Base-by-base conservation (phyloP, 2,329 filamentous ascomycete genomes). In the Colletotrichum lindemuthianum region DNA sequence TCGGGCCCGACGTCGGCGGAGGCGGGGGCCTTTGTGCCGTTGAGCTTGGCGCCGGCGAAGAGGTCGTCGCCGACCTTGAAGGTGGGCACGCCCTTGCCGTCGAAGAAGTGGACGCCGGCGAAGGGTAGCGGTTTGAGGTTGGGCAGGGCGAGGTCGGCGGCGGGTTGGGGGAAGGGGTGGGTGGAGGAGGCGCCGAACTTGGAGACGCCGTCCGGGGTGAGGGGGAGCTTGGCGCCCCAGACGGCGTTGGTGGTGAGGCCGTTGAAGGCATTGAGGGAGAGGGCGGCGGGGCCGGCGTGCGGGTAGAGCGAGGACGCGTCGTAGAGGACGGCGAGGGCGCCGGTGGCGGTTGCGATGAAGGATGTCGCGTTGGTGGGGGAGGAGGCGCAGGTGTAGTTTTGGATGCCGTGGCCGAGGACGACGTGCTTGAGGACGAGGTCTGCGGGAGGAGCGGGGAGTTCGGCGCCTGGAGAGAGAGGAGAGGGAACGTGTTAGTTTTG, bases 91-190 rank as follows among this genome's bases (percentile, higher is more conserved):
- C 82, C 76, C 48, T 71, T 67, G 50, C 67, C 66, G 75, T 84
- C 84, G 81, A 92, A 92, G 83, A 82, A 91, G 81, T 93, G 90
- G 70, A 87, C 82, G 36, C 90, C 90, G 12, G 89, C 72, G 70
- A 83, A 81, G 52, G 77, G 75, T 6, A 84, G 63, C 2, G 72
- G 67, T 10, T 49, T 44, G 40, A 78, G 45, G 56, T 73, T 73
- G 6, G 73, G 63, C 39, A 82, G 71, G 9, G 70, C 66, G 57
- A 87, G 74, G 56, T 77, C 69, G 3, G 78, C 74, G 2, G 76
- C 75, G 34, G 77, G 73, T 24, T 75, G 67, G 47, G 77, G 75
- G 69, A 85, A 85, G 2, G 84, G 82, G n/a, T 78, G 69, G 7
- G 78, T 71, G 52, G 77, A 73, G n/a, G 79, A 78, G 44, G 82